A percentile compares a stretch with the other conserved stretches of the same genome.
Conservation (phyloP, 495 filamentous ascomycete species). For the Rusavskia elegans region DNA sequence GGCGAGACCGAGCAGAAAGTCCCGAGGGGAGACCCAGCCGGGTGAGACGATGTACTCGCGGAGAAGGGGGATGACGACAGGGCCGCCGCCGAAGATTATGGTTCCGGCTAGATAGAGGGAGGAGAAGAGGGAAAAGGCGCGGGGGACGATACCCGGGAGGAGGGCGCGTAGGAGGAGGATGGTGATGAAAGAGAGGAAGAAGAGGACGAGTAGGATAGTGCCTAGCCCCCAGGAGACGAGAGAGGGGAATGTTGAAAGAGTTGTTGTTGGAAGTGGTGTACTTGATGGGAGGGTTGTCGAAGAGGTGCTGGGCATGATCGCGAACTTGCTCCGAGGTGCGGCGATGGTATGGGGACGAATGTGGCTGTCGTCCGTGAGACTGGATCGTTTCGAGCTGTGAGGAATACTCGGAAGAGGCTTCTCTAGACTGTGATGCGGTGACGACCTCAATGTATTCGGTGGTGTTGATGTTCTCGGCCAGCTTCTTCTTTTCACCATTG, state of each 20-base stretch:
- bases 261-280: neutral
- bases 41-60: conserved; percentile 65
- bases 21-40: conserved; percentile 62
- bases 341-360: neutral
- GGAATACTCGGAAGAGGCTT: neutral
- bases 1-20: conserved; percentile 72
- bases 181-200: conserved; percentile 25
- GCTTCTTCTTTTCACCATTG: neutral
- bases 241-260: neutral
- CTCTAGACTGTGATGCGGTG: neutral
- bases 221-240: conserved; percentile 20
- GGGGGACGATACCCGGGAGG: conserved; percentile 37
- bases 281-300: neutral
- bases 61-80: conserved; percentile 70
- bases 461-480: neutral
- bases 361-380: neutral
- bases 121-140: conserved; percentile 42
- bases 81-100: conserved; percentile 76
- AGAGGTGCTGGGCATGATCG: neutral
- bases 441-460: neutral
- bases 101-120: conserved; percentile 82
- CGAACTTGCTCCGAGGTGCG: neutral
- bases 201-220: conserved; percentile 27
- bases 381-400: neutral
- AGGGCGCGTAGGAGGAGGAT: conserved; percentile 47